These are phyloP conservation scores for Theileria annulata DNA, from an alignment of 169 alveolate genomes.

Conservation along the genomic window DNA sequence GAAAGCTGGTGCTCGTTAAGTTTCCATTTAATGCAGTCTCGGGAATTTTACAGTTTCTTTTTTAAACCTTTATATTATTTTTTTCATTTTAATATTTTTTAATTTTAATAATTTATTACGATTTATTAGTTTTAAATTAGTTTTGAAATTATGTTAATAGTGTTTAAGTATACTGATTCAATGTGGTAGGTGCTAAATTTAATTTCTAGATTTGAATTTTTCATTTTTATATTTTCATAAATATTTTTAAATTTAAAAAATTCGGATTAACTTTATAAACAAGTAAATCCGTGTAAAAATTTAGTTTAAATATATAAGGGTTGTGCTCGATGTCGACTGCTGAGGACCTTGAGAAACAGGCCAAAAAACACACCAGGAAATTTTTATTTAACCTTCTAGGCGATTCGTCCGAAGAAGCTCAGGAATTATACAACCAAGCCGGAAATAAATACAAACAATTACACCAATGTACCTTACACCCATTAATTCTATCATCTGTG, in stretches of 20 bases:
- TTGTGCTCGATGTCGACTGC: constrained; percentile 32
- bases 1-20: background rate
- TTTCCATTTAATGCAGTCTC: background rate
- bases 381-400: constrained; percentile 63
- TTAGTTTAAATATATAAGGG: background rate
- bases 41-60: too few relatives aligned
- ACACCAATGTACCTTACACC: constrained; percentile 50
- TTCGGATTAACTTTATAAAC: background rate
- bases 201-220: background rate
- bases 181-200: background rate
- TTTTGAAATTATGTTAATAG: background rate
- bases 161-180: background rate
- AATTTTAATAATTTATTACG: background rate
- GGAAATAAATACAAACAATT: constrained; percentile 71
- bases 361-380: constrained; percentile 62
- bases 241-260: too few relatives aligned
- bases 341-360: constrained; percentile 65
- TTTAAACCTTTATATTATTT: background rate
- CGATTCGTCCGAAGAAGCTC: constrained; percentile 68
- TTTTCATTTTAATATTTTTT: too few relatives aligned
- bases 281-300: background rate
- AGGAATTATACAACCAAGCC: constrained; percentile 71
- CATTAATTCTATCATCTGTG: background rate
- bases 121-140: too few relatives aligned
- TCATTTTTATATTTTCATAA: too few relatives aligned